phyloP scores from a whole-genome alignment of 2,329 filamentous ascomycete genomes.

The Aspergillus sp. region DNA sequence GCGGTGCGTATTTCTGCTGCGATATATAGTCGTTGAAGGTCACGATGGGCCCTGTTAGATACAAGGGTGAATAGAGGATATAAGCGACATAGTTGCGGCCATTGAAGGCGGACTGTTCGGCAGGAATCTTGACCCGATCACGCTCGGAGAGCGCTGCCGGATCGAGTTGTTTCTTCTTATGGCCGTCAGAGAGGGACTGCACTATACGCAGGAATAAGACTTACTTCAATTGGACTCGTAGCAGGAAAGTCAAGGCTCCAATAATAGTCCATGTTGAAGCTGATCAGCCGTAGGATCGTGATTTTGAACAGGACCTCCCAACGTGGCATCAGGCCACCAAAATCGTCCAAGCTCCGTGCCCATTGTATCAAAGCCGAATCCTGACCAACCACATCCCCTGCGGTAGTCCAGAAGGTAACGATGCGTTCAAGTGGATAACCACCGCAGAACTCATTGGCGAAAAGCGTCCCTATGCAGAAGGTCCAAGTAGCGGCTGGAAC shows the following conservation, averaged over 20 bases:
- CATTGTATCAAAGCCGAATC: conserved; percentile 55
- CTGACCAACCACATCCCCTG: conserved; percentile 34
- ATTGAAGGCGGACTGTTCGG: conserved; percentile 66
- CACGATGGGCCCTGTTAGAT: conserved; percentile 87
- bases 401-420: conserved; percentile 49
- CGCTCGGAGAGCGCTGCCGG: conserved; percentile 81
- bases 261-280: conserved; percentile 96
- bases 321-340: conserved; percentile 78
- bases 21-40: conserved; percentile 98
- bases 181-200: conserved; percentile 26
- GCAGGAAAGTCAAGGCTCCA: conserved; percentile 73
- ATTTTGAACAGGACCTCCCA: conserved; percentile 99
- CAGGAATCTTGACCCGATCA: conserved; percentile 78
- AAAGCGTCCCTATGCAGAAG: conserved; percentile 83
- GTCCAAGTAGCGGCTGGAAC: conserved; percentile 79
- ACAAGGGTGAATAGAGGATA: conserved; percentile 85
- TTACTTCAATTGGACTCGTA: conserved; percentile 77
- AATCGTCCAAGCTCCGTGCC: conserved; percentile 72
- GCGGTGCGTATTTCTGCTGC: conserved; percentile 71
- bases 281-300: conserved; percentile 86
- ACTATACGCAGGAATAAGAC: conserved; percentile 26
- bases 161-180: conserved; percentile 98
- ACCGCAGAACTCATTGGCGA: conserved; percentile 80
- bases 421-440: conserved; percentile 74
- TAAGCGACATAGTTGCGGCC: conserved; percentile 91